Evolutionary conservation across 352 stramenopile genomes (phyloP).

Genomic region (Thraustotheca clavata): DNA sequence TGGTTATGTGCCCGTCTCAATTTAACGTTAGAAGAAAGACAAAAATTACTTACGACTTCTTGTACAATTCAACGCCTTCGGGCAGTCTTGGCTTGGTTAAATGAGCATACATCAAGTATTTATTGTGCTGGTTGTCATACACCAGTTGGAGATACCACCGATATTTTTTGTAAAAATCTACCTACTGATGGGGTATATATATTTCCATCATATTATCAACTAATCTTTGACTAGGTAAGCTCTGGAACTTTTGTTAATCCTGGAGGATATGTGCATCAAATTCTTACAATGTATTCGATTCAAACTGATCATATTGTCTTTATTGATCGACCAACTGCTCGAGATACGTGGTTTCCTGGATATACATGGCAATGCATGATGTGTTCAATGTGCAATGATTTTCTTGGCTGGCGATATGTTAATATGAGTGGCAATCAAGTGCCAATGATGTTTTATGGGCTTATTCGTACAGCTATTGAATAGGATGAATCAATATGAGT

Average conservation of each 20-base stretch:
- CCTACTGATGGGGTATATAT: neutral
- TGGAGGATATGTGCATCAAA: conserved; percentile 62
- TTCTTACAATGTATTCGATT: conserved; percentile 61
- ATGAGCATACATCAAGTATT: conserved; percentile 9
- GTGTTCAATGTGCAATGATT: conserved; percentile 51
- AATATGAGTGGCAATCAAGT: neutral
- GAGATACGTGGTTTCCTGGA: conserved; percentile 74
- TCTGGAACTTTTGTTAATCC: conserved; percentile 78
- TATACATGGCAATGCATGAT: conserved; percentile 77
- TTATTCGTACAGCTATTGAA: conserved; percentile 10
- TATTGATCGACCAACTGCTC: conserved; percentile 33
- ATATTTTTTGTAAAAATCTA: conserved; percentile 51
- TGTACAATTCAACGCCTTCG: neutral
- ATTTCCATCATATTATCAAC: neutral
- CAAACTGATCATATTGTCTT: conserved; percentile 36
- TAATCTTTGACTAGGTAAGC: neutral
- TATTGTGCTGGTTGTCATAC: conserved; percentile 46
- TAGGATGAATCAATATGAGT: neutral
- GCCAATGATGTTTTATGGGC: conserved; percentile 12
- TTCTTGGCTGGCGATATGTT: conserved; percentile 63
- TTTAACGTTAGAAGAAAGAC: conserved; percentile 42
- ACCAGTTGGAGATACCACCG: conserved; percentile 50
- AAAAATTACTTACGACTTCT: neutral
- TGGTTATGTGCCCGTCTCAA: conserved; percentile 71
- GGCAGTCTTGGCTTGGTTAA: conserved; percentile 3